Percentiles rank a stretch among this genome's conserved stretches.
Conservation (phyloP, 2,329 filamentous ascomycete genomes). For the Fusarium nygamai region DNA sequence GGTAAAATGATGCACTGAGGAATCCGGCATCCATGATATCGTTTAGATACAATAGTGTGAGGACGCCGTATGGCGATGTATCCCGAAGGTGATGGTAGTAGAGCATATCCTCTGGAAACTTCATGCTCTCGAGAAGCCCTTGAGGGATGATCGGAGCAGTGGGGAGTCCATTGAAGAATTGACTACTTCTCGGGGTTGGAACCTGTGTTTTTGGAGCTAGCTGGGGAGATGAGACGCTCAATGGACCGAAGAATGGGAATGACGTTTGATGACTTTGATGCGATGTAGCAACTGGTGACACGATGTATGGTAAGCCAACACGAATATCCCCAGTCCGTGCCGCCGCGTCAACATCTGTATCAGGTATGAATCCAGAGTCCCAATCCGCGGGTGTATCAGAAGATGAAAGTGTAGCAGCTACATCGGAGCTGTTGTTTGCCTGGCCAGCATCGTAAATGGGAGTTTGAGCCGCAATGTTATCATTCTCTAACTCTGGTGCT, state of each 20-base stretch:
- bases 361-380: neutral
- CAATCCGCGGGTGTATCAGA: neutral
- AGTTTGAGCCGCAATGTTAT: neutral
- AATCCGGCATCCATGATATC: constrained; percentile 8
- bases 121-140: constrained; percentile 14
- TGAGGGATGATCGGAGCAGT: constrained; percentile 8
- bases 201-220: neutral
- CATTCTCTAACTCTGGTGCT: neutral
- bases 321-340: neutral
- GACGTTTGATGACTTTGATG: neutral
- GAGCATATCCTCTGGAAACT: constrained; percentile 29
- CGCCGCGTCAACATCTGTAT: neutral
- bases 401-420: neutral
- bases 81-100: constrained; percentile 33
- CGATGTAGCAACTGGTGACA: neutral
- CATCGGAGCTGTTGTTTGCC: neutral
- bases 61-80: constrained; percentile 5
- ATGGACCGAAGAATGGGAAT: neutral
- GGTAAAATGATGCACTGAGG: constrained; percentile 18
- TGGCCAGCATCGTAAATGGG: neutral
- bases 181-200: neutral
- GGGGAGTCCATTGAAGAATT: constrained; percentile 5
- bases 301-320: neutral
- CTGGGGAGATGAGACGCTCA: neutral
- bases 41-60: constrained; percentile 13